Percentiles rank a stretch among this genome's conserved stretches.
phyloP scores from a whole-genome alignment of 257 asterid genomes.

The Jasminum sambac region DNA sequence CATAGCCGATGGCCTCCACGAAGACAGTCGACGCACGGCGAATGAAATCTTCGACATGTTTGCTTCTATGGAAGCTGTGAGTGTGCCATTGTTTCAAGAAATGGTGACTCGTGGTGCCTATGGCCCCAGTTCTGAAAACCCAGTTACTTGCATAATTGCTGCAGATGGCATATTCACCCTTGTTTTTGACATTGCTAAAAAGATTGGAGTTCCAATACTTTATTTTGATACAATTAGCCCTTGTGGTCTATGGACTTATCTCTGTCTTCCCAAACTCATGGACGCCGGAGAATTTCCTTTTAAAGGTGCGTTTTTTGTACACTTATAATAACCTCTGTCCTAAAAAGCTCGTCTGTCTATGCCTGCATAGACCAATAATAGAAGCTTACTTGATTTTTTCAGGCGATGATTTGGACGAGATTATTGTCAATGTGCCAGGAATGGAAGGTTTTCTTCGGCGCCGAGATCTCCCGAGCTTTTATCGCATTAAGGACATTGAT shows the following conservation, averaged over 20 bases:
- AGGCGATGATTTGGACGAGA: conserved; percentile 52
- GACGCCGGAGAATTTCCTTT: conserved; percentile 62
- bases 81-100: conserved; percentile 36
- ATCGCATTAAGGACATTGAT: conserved; percentile 35
- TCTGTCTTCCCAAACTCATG: conserved; percentile 59
- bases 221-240: conserved; percentile 66
- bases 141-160: conserved; percentile 45
- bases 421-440: conserved; percentile 39
- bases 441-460: conserved; percentile 63
- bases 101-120: conserved; percentile 24
- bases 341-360: not conserved
- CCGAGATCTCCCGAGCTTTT: conserved; percentile 66
- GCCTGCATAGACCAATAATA: too few species aligned
- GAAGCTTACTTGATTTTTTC: not conserved
- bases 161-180: conserved; percentile 61
- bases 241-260: conserved; percentile 53
- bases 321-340: not conserved
- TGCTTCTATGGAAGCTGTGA: conserved; percentile 34
- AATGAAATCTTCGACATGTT: conserved; percentile 31
- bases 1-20: conserved; percentile 57
- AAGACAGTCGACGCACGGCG: conserved; percentile 39
- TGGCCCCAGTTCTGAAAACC: conserved; percentile 24
- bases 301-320: conserved; percentile 33
- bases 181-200: conserved; percentile 41
- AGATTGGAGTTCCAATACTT: conserved; percentile 34